Evolutionary conservation across 495 filamentous ascomycete species (phyloP).

Genomic region (Penicillium paxilli): DNA sequence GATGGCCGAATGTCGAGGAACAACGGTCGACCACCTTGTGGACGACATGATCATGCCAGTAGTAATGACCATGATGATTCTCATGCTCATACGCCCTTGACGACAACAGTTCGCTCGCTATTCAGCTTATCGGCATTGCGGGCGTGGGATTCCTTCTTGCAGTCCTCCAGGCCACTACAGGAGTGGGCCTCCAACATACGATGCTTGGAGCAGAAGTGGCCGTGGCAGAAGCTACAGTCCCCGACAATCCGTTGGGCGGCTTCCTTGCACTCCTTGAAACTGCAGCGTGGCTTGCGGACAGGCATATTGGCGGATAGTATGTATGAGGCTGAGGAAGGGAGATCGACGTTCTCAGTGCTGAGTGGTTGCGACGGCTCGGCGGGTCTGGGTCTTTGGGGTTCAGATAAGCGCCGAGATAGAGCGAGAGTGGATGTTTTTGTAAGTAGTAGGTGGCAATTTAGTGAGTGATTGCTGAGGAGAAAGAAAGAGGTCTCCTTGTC

Average conservation of each 20-base stretch:
- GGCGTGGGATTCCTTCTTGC: constrained; percentile 93
- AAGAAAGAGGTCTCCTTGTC: neutral
- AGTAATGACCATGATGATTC: neutral
- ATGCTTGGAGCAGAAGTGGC: constrained; percentile 93
- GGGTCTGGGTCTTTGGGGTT: neutral
- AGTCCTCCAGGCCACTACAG: constrained; percentile 92
- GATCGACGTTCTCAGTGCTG: too few relatives aligned
- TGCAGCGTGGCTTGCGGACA: constrained; percentile 82
- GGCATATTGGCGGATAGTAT: constrained; percentile 52
- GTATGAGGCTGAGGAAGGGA: constrained; percentile 4
- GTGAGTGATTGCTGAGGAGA: neutral
- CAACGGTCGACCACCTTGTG: too few relatives aligned
- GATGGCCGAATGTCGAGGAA: neutral
- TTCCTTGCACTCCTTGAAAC: constrained; percentile 83
- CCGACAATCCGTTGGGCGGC: constrained; percentile 88
- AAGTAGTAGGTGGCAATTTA: constrained; percentile 1
- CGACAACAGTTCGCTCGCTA: constrained; percentile 75
- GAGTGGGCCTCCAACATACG: constrained; percentile 90
- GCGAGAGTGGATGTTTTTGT: constrained; percentile 1
- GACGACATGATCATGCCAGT: neutral
- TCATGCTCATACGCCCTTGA: constrained; percentile 58
- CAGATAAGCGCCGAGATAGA: constrained; percentile 22
- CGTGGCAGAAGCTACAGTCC: constrained; percentile 92
- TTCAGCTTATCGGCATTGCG: constrained; percentile 90
- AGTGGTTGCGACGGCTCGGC: constrained; percentile 1